These are phyloP conservation scores for Nemania bipapillata DNA, from an alignment of 2,329 filamentous ascomycete species.

Conservation along the genomic window DNA sequence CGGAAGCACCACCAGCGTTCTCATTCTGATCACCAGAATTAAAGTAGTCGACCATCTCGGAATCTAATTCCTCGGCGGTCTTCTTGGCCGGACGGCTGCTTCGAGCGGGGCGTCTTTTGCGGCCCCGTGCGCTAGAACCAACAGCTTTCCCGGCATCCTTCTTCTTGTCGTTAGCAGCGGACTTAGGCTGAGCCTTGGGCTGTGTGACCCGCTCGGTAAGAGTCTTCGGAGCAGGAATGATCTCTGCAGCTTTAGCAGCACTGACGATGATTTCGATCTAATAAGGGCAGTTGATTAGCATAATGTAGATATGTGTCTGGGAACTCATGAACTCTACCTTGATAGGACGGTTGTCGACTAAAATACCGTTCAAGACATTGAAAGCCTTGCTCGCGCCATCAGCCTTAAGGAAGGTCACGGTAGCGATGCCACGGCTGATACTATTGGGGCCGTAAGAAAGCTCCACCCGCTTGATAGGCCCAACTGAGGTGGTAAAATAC, in stretches of 20 bases:
- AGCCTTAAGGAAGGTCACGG: conserved; percentile 83
- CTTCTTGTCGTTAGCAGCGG: conserved; percentile 78
- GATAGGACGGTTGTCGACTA: conserved; percentile 89
- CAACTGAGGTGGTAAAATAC: conserved; percentile 90
- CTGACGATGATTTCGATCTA: conserved; percentile 92
- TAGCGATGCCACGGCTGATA: conserved; percentile 89
- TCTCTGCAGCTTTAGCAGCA: conserved; percentile 74
- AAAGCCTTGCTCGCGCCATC: conserved; percentile 88
- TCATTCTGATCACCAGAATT: conserved; percentile 61
- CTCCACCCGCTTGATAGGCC: conserved; percentile 88
- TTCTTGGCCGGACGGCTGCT: conserved; percentile 79
- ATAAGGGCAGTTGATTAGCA: conserved; percentile 43
- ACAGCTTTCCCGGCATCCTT: conserved; percentile 61
- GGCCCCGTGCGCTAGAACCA: conserved; percentile 58
- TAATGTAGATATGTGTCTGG: background rate
- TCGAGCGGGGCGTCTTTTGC: conserved; percentile 65
- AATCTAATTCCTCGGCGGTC: conserved; percentile 94
- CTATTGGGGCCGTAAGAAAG: conserved; percentile 94
- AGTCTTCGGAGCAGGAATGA: conserved; percentile 72
- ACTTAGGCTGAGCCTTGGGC: conserved; percentile 81
- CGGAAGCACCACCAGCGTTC: conserved; percentile 57
- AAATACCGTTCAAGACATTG: conserved; percentile 83
- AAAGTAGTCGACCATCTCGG: conserved; percentile 98
- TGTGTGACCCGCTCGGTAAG: conserved; percentile 85
- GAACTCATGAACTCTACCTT: conserved; percentile 70